Evolutionary conservation across 345 rosid genomes (phyloP).

Genomic region (Mangifera indica): DNA sequence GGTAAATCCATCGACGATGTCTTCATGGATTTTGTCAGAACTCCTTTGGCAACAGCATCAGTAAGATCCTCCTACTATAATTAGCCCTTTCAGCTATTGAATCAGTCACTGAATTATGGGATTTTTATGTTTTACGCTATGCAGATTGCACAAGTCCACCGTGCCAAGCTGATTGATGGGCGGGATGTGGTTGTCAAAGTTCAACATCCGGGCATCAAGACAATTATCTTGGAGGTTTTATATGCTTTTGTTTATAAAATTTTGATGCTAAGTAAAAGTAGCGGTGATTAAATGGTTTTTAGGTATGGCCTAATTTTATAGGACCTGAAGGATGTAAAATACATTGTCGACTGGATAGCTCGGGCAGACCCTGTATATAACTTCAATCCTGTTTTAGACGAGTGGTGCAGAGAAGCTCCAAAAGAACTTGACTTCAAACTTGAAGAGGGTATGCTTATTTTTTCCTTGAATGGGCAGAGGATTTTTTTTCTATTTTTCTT

Average conservation of each 20-base stretch:
- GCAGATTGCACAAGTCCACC: constrained; percentile 97
- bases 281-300: constrained; percentile 23
- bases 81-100: constrained; percentile 8
- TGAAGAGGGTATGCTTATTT: constrained; percentile 99
- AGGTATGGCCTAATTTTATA: too few species aligned
- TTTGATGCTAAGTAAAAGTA: constrained; percentile 23
- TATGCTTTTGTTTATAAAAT: constrained; percentile 24
- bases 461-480: too few species aligned
- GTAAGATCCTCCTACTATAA: constrained; percentile 42
- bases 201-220: constrained; percentile 79
- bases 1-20: constrained; percentile 63
- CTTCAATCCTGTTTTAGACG: constrained; percentile 94
- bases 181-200: constrained; percentile 92
- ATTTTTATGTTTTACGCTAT: constrained; percentile 19
- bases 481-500: background rate
- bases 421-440: constrained; percentile 86
- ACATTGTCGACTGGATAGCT: too few species aligned
- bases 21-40: constrained; percentile 54
- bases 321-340: too few species aligned
- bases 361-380: constrained; percentile 93
- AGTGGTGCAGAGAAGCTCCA: constrained; percentile 99
- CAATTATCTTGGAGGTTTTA: constrained; percentile 78
- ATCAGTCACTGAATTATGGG: background rate
- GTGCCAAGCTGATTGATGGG: constrained; percentile 70
- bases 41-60: constrained; percentile 92